Evolutionary conservation across 495 filamentous ascomycete genomes (phyloP).

Genomic region (Xanthoparmelia taractica): DNA sequence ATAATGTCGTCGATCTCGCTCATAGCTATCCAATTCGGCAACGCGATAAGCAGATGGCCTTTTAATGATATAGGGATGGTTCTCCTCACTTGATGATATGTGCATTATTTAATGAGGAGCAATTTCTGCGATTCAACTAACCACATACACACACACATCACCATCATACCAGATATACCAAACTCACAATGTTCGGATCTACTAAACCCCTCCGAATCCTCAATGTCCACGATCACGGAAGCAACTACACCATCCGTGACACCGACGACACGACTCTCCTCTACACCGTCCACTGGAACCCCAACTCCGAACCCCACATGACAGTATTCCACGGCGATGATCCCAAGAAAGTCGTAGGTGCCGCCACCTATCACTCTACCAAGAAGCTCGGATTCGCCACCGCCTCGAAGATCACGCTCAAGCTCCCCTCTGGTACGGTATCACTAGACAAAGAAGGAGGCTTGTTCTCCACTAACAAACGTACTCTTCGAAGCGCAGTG

Average conservation of each 20-base stretch:
- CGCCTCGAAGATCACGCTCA: not conserved
- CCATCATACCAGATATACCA: not conserved
- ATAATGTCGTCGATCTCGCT: not conserved
- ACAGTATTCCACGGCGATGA: not conserved
- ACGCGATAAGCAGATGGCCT: not conserved
- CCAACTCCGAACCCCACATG: not conserved
- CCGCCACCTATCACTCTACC: not conserved
- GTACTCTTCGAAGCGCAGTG: not conserved
- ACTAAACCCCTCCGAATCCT: constrained; percentile 3
- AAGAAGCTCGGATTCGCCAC: not conserved
- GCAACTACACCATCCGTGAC: not conserved
- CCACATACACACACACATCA: not conserved
- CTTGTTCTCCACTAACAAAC: not conserved
- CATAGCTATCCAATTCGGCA: not conserved
- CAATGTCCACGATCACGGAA: not conserved
- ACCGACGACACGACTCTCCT: not conserved
- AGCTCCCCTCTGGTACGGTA: not conserved
- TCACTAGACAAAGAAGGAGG: not conserved
- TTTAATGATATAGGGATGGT: not conserved
- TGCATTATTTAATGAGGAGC: too few relatives aligned
- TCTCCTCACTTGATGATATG: not conserved
- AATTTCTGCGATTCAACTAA: not conserved
- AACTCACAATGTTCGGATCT: not conserved
- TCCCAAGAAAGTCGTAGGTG: not conserved
- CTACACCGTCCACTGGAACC: not conserved